A percentile compares a stretch with the other conserved stretches of the same genome.
Evolutionary conservation across 495 filamentous ascomycete species (phyloP).

Genomic region (Daldinia loculata): DNA sequence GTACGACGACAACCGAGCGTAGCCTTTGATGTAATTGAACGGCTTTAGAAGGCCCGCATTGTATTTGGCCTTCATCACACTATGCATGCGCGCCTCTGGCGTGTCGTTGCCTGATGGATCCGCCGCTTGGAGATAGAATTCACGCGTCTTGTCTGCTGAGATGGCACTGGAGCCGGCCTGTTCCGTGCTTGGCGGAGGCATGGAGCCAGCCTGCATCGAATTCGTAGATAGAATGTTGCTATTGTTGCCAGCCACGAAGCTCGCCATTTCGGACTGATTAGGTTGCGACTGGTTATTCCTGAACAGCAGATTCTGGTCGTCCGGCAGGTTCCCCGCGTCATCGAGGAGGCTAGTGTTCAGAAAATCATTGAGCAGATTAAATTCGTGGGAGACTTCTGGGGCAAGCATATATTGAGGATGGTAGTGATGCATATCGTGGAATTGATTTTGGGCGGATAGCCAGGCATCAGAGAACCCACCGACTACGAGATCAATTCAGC

Average conservation of each 20-base stretch:
- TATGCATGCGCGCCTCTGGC: constrained; percentile 94
- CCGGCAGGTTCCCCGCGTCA: constrained; percentile 71
- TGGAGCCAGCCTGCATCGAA: constrained; percentile 49
- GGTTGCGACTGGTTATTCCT: constrained; percentile 46
- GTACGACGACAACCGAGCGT: constrained; percentile 84
- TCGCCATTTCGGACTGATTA: constrained; percentile 46
- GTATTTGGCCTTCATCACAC: constrained; percentile 92
- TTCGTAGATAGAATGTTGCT: constrained; percentile 53
- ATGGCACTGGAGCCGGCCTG: constrained; percentile 65
- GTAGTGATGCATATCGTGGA: constrained; percentile 92
- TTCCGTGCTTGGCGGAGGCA: constrained; percentile 58
- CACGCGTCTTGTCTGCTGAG: constrained; percentile 81
- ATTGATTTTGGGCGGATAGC: constrained; percentile 74
- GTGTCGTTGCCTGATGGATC: constrained; percentile 91
- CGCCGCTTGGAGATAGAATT: constrained; percentile 97
- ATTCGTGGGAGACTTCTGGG: constrained; percentile 93
- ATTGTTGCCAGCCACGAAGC: constrained; percentile 50
- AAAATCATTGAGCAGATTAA: constrained; percentile 95
- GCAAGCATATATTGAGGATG: constrained; percentile 96
- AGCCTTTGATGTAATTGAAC: constrained; percentile 98
- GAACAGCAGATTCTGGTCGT: constrained; percentile 60
- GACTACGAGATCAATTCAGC: constrained; percentile 57
- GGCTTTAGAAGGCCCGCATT: constrained; percentile 93
- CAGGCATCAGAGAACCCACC: constrained; percentile 63
- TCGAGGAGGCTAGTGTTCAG: constrained; percentile 87